Evolutionary conservation across 192 early-diverging fungal species (phyloP).

Genomic region (Allomyces macrogynus): DNA sequence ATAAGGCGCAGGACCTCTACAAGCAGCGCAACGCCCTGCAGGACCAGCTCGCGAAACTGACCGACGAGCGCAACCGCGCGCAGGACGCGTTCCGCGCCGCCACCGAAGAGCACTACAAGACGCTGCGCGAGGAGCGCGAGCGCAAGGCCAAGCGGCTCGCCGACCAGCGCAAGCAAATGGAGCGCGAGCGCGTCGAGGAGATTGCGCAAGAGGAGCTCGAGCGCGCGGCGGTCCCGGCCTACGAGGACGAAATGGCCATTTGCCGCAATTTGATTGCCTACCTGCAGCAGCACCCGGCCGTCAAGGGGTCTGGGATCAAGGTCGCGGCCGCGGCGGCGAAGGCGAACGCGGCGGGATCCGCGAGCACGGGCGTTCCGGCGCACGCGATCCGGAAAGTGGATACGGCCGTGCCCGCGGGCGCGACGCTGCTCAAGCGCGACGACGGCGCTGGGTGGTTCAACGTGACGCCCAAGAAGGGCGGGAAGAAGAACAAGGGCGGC

Average conservation of each 20-base stretch:
- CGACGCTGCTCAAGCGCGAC: constrained; percentile 52
- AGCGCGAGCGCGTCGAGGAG: constrained; percentile 42
- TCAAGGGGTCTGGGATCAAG: constrained; percentile 3
- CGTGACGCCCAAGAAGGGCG: constrained; percentile 43
- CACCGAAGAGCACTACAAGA: constrained; percentile 36
- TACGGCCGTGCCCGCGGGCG: constrained; percentile 46
- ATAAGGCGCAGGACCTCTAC: constrained; percentile 50
- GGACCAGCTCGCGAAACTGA: constrained; percentile 41
- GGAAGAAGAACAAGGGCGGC: constrained; percentile 24
- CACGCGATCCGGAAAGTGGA: constrained; percentile 33
- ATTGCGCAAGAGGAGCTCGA: constrained; percentile 59
- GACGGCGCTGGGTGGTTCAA: constrained; percentile 37
- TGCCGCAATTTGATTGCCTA: constrained; percentile 64
- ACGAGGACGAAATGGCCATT: constrained; percentile 57
- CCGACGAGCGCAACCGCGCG: constrained; percentile 46
- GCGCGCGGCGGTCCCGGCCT: constrained; percentile 70
- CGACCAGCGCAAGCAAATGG: constrained; percentile 39
- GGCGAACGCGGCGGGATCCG: constrained; percentile 7
- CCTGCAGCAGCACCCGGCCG: constrained; percentile 25
- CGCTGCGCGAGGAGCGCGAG: constrained; percentile 44
- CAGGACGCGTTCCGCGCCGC: constrained; percentile 48
- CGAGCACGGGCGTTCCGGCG: constrained; percentile 13
- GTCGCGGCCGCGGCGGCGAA: constrained; percentile 11
- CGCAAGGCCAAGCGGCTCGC: constrained; percentile 53
- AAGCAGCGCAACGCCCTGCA: constrained; percentile 38